Percentiles rank a stretch among this genome's conserved stretches.
These are phyloP conservation scores for Flaveria linearis DNA, from an alignment of 129 eudicot species.

Conservation along the genomic window DNA sequence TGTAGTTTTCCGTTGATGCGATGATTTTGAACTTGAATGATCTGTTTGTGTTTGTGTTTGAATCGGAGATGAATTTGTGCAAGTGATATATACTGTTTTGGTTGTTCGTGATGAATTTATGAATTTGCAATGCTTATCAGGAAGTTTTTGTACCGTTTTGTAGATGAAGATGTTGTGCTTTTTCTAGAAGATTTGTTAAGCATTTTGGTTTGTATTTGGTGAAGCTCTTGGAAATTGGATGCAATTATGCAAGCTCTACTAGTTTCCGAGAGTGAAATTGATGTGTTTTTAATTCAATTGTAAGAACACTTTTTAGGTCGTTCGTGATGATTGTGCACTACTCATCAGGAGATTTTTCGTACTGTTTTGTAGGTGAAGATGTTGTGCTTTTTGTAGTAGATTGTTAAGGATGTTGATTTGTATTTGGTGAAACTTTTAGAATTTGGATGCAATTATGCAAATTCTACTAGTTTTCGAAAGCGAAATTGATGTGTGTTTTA, in stretches of 20 bases:
- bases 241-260: not conserved
- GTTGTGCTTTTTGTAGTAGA: not conserved
- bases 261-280: not conserved
- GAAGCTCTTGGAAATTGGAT: not conserved
- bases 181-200: conserved; percentile 1
- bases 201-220: not conserved
- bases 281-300: not conserved
- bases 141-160: not conserved
- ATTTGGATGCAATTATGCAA: not conserved
- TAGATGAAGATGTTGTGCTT: conserved; percentile 1
- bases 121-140: not conserved
- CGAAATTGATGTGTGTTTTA: not conserved
- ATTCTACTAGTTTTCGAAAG: not conserved
- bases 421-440: not conserved
- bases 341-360: not conserved
- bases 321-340: not conserved
- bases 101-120: too few relatives aligned
- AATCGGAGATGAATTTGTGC: not conserved
- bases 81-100: not conserved
- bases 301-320: not conserved
- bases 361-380: conserved; percentile 2
- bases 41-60: not conserved
- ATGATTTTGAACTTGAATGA: not conserved
- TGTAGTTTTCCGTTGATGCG: not conserved
- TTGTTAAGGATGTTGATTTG: not conserved